These are phyloP conservation scores for Dendrocalamus latiflorus DNA, from an alignment of 202 grass and related monocot genomes.

Conservation along the genomic window DNA sequence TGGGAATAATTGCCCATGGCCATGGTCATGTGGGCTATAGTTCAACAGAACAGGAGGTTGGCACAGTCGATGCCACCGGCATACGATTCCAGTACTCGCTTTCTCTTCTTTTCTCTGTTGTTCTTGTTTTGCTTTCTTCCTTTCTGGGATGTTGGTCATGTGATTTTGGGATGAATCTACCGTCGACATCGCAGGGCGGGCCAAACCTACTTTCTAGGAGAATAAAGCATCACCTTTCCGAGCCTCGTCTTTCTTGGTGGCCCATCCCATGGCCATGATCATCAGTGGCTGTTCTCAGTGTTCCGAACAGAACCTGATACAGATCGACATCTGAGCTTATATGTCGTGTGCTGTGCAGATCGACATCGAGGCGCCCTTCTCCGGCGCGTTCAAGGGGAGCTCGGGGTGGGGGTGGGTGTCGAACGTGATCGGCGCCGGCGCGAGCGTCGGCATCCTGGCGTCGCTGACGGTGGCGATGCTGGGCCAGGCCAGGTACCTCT, in stretches of 20 bases:
- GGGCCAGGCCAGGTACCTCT: slow-evolving; percentile 85
- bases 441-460: slow-evolving; percentile 85
- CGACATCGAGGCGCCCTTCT: slow-evolving; percentile 78
- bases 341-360: slow-evolving; percentile 44
- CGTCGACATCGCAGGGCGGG: slow-evolving; percentile 8
- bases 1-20: slow-evolving; percentile 2
- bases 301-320: background rate
- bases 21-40: background rate
- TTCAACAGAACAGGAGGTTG: background rate
- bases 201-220: background rate
- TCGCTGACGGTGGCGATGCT: slow-evolving; percentile 90
- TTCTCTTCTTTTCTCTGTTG: background rate
- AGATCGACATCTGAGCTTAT: background rate
- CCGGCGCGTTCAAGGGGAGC: slow-evolving; percentile 54
- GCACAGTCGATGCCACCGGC: background rate
- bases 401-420: slow-evolving; percentile 74
- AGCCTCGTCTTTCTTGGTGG: no score
- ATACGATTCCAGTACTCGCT: background rate
- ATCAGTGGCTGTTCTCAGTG: background rate
- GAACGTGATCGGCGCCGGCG: slow-evolving; percentile 73
- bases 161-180: slow-evolving; percentile 20
- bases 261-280: no score
- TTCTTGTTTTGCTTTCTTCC: background rate
- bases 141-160: slow-evolving; percentile 6
- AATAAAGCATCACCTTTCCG: slow-evolving; percentile 7